Evolutionary conservation across 495 filamentous ascomycete genomes (phyloP), one percentile per base, ranked within the genome.

Genomic region (Neurospora pannonica): DNA sequence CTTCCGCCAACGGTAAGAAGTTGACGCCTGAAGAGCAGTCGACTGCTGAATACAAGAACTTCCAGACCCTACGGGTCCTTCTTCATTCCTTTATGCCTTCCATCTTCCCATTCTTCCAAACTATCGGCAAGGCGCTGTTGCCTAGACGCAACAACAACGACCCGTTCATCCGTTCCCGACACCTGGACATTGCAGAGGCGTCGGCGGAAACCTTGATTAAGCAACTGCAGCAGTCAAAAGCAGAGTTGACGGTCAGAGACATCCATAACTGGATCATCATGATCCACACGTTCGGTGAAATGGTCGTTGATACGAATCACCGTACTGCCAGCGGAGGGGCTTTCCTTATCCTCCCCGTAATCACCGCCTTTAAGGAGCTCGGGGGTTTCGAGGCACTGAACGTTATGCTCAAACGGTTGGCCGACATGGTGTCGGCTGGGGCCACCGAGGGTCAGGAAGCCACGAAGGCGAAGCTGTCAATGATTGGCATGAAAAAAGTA

Each of bases 201-300:
- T 86, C 98, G 74, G 94, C 92, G 10, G 85, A 90, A 70, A 88
- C 89, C 70, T 86, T 93, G 46, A 81, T 97, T 70, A 85, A 87
- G 69, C 91, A 94, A 78, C 81, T 97, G 11, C 75, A 75, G 34
- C 74, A 75, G 21, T 71, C 76, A 8, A 74, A 77, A 21, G 72
- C 78, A 39, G 75, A 78, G 19, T 48, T 77, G 60, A 73, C 81
- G n/a, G 72, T 73, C 21, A 86, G 80, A 36, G 85, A 87, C 71
- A 92, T 94, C 77, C 88, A 90, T 2, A 95, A 96, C 79, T 93
- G 92, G 86, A 92, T 93, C 72, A 88, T 94, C 38, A 92, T 94
- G 78, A 82, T 97, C 17, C 90, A 91, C 69, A 90, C 92, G 0
- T 83, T 97, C 46, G 90, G 90, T 39, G 91, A 94, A 75, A 86